Evolutionary conservation across 2,329 filamentous ascomycete species (phyloP).

Genomic region (Davidsoniella australis): DNA sequence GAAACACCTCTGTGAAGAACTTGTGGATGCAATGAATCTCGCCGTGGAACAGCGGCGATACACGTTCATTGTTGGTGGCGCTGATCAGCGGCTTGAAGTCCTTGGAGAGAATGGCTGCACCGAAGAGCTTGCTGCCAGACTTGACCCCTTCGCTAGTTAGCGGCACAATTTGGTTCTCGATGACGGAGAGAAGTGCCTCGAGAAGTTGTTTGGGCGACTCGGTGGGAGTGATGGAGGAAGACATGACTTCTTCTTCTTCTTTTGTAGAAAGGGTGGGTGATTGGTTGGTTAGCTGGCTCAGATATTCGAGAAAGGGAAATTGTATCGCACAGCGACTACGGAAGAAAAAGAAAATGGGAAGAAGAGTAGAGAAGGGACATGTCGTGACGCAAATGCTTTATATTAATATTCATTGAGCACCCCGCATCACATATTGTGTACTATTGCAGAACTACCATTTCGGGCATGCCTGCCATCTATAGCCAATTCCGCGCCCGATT

Average conservation of each 20-base stretch:
- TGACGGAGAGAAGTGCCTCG: constrained; percentile 23
- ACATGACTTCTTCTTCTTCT: constrained; percentile 10
- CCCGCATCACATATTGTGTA: not conserved
- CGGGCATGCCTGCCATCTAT: not conserved
- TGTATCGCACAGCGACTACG: too few relatives aligned
- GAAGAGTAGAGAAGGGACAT: too few relatives aligned
- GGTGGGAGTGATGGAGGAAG: not conserved
- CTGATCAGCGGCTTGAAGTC: constrained; percentile 28
- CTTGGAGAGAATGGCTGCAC: constrained; percentile 33
- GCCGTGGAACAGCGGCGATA: constrained; percentile 38
- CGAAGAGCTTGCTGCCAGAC: constrained; percentile 38
- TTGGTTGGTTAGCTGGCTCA: too few relatives aligned
- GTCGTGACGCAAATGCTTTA: too few relatives aligned
- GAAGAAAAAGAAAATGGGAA: too few relatives aligned
- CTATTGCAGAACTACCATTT: not conserved
- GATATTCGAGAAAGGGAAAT: too few relatives aligned
- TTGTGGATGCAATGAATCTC: constrained; percentile 44
- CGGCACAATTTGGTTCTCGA: constrained; percentile 32
- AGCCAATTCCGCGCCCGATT: not conserved
- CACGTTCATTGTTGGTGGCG: constrained; percentile 38
- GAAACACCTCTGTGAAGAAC: constrained; percentile 29
- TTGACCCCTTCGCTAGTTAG: constrained; percentile 32
- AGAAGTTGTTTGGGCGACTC: constrained; percentile 19
- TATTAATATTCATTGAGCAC: not conserved
- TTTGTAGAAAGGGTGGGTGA: too few relatives aligned